Base-by-base conservation (phyloP, 805 yeast genomes). In the Lipomyces starkeyi region DNA sequence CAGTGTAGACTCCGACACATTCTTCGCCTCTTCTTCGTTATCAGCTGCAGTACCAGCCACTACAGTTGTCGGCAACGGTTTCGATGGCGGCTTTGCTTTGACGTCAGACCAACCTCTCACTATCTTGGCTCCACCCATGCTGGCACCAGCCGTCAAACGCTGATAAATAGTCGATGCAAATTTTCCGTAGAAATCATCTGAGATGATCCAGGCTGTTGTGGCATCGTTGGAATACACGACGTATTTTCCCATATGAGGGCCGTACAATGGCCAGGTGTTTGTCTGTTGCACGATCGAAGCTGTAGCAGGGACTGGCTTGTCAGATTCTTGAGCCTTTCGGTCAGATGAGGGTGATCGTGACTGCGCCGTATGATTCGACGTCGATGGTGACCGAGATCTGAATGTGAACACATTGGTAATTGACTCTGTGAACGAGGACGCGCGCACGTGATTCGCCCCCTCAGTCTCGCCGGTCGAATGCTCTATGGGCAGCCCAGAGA, bases 111-210 rank as follows among this genome's bases (percentile, higher is more conserved):
- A 76, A 3, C 78, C 78, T 17, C 78, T 68, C 9, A 70, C 68
- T 49, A 76, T 63, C 58, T 72, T 76, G 35, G 69, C 43, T 2
- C 76, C 76, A 17, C 76, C 75, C 62, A 71, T 70, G 63, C 63
- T 69, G 3, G 73, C 71, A 13, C 73, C 73, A 3, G 73, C 71
- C 2, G 73, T 68, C 27, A 70, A 54, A n/a, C 72, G 52, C 35
- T 69, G 71, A 47, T 68, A 70, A 4, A 70, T 27, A 3, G 71
- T 62, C 29, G 72, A 70, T 9, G 73, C 64, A 37, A 71, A 63
- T 56, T 66, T 72, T 1, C 74, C 73, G 47, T 72, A 72, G 25
- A 72, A 71, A 35, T 72, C 74, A 27, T 72, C 73, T 27, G 73
- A 58, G 52, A 70, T 65, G 64, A 74, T 70, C 73, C 74, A 71